phyloP scores from a whole-genome alignment of 2,329 filamentous ascomycete genomes.

The Ascochyta viciae-villosae region DNA sequence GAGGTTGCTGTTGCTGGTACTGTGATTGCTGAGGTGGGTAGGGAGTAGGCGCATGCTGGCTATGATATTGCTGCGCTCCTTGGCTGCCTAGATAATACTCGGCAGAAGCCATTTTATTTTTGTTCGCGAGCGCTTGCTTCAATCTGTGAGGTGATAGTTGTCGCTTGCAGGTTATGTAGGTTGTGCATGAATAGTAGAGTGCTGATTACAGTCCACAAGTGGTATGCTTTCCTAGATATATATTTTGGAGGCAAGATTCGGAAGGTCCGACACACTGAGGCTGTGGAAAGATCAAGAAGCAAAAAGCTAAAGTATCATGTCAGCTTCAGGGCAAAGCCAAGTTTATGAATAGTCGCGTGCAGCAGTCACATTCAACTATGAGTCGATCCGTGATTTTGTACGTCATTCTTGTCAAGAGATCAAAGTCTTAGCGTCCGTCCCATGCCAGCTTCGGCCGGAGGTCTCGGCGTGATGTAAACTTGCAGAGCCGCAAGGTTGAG shows the following conservation, averaged over 20 bases:
- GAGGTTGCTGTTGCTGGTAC: constrained; percentile 24
- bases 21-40: constrained; percentile 27
- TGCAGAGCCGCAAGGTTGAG: constrained; percentile 19
- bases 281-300: constrained; percentile 14
- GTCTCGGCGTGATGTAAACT: constrained; percentile 33
- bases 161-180: background rate
- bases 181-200: constrained; percentile 3
- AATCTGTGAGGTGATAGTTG: background rate
- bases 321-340: constrained; percentile 21
- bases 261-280: constrained; percentile 1
- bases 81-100: constrained; percentile 43
- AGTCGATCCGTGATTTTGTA: constrained; percentile 21
- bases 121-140: background rate
- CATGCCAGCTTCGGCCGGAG: constrained; percentile 29
- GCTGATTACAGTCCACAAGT: background rate
- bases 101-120: constrained; percentile 38
- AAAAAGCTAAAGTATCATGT: constrained; percentile 1
- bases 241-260: constrained; percentile 1
- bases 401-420: constrained; percentile 38
- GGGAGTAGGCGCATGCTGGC: constrained; percentile 21
- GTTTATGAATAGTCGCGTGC: constrained; percentile 36
- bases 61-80: constrained; percentile 30
- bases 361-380: constrained; percentile 28
- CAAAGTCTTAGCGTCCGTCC: constrained; percentile 25
- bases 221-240: constrained; percentile 8